These are phyloP conservation scores for Trametes coccinea DNA, from an alignment of 768 basidiomycete genomes.

Conservation along the genomic window DNA sequence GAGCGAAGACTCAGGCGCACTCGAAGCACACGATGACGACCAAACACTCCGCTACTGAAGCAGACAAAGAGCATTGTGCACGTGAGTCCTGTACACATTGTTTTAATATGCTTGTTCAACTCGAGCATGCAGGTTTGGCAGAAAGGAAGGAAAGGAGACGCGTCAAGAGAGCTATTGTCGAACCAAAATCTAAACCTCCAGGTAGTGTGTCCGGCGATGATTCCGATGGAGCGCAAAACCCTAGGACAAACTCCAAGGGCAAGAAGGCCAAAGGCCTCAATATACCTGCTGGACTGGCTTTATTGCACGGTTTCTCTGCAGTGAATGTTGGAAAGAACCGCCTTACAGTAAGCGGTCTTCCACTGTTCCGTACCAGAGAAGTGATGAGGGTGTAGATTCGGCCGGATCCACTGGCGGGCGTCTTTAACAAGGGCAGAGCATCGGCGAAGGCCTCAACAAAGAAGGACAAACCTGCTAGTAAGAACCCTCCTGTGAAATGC, in stretches of 20 bases:
- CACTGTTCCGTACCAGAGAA: background rate
- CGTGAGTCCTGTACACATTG: background rate
- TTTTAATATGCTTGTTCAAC: background rate
- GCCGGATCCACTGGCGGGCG: conserved; percentile 52
- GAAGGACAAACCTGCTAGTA: conserved; percentile 32
- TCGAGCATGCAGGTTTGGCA: conserved; percentile 48
- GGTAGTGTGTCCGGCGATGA: conserved; percentile 19
- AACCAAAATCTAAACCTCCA: conserved; percentile 27
- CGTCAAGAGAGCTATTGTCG: conserved; percentile 54
- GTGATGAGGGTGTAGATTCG: conserved; percentile 22
- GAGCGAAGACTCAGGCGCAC: too few species aligned
- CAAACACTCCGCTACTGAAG: background rate
- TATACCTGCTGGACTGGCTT: conserved; percentile 51
- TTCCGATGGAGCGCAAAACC: conserved; percentile 7
- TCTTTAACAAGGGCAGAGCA: conserved; percentile 67
- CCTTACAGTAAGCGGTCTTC: conserved; percentile 49
- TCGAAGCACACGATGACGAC: too few species aligned
- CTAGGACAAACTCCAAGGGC: conserved; percentile 20
- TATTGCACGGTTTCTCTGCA: conserved; percentile 69
- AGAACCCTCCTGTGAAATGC: background rate
- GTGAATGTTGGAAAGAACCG: conserved; percentile 62
- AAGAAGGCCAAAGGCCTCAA: conserved; percentile 33
- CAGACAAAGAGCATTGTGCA: conserved; percentile 6
- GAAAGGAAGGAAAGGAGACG: conserved; percentile 68
- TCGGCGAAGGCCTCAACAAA: conserved; percentile 44